Evolutionary conservation across 805 yeast genomes (phyloP), one percentile per base, ranked within the genome.

Genomic region (Pachysolen tannophilus): DNA sequence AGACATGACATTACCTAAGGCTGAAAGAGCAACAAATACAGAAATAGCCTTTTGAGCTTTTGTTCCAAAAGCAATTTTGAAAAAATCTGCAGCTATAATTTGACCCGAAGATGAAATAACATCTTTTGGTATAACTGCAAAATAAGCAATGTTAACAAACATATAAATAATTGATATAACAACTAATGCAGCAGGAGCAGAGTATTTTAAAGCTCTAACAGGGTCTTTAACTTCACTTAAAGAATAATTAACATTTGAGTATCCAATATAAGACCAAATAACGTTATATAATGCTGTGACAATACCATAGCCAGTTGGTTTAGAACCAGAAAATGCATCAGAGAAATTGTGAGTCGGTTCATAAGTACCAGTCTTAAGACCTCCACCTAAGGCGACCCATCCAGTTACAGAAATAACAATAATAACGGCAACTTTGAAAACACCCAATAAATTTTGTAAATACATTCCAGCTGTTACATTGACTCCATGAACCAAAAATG

Each of bases 181-280:
- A 19, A 77, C 48, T 43, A 85, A 63, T 0, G 94, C 85, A 20
- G 69, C 48, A 28, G 95, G 94, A 30, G 88, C 94, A 11, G 90
- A 87, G 37, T 70, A 56, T 49, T 63, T 75, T 53, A 82, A 70
- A 32, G 83, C 77, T 47, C 72, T 72, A 31, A 72, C 72, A 2
- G 94, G 92, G 54, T 84, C 70, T 52, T 72, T 78, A 33, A 77
- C 75, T 59, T 83, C 94, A 48, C 87, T 84, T 32, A 82, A 65
- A 5, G 92, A 90, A 48, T 83, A 82, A 58, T 83, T 82, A 34
- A 80, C 88, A 51, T 83, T 83, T 26, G 88, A 78, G 53, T 82
- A 83, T 34, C 94, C 94, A 47, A 82, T 74, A 47, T 75, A 83
- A 2, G 90, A 80, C 90, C 90, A 83, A 50, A 83, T 82, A 38